phyloP scores from a whole-genome alignment of 1,284 basidiomycete genomes.

The Wolfiporia cocos region DNA sequence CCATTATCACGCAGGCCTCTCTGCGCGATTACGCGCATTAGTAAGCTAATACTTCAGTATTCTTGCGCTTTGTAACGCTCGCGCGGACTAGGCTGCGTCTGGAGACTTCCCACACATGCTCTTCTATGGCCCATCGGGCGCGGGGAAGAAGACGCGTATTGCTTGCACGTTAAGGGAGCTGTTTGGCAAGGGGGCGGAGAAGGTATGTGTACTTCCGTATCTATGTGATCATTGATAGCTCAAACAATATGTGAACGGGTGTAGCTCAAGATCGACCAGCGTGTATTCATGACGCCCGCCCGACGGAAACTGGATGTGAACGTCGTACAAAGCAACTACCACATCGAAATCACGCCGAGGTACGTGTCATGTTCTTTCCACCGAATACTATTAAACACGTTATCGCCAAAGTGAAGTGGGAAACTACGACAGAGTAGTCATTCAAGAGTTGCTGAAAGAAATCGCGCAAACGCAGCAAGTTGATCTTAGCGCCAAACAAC shows the following conservation, averaged over 20 bases:
- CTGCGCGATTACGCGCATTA: constrained; percentile 75
- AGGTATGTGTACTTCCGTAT: constrained; percentile 42
- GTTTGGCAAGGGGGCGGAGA: constrained; percentile 91
- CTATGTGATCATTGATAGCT: not conserved
- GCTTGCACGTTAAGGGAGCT: constrained; percentile 84
- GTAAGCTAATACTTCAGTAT: constrained; percentile 38
- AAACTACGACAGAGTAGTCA: constrained; percentile 91
- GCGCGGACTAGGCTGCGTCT: constrained; percentile 57
- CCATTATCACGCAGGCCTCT: constrained; percentile 85
- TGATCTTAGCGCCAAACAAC: constrained; percentile 90
- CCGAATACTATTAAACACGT: too few relatives aligned
- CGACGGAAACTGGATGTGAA: constrained; percentile 96
- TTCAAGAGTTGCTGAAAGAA: constrained; percentile 97
- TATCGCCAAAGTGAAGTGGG: constrained; percentile 89
- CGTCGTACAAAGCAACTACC: constrained; percentile 95
- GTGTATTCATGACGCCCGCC: constrained; percentile 92
- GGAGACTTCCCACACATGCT: constrained; percentile 98
- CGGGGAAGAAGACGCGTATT: constrained; percentile 98
- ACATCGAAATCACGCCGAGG: constrained; percentile 98
- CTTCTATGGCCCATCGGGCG: constrained; percentile 96
- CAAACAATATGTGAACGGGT: not conserved
- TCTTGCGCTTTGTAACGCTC: not conserved
- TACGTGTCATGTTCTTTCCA: constrained; percentile 27
- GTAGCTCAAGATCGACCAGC: constrained; percentile 97
- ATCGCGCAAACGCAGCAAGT: constrained; percentile 99